A percentile compares a stretch with the other conserved stretches of the same genome.
These are phyloP conservation scores for Boletellus emodensis DNA, from an alignment of 768 basidiomycete species.

Conservation along the genomic window DNA sequence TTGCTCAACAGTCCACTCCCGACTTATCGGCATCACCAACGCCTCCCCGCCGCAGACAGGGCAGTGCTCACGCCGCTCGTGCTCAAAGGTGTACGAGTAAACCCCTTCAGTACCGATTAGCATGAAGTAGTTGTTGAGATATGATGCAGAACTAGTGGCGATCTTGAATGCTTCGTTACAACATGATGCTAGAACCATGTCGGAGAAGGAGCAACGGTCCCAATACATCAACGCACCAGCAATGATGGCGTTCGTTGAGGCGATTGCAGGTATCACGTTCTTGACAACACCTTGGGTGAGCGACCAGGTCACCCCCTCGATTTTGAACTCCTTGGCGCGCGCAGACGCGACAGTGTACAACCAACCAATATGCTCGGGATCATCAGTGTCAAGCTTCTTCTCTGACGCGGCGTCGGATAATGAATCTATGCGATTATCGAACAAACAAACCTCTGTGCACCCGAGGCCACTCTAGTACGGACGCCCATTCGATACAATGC, in stretches of 20 bases:
- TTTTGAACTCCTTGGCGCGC: constrained; percentile 92
- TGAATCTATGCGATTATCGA: not conserved
- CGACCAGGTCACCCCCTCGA: constrained; percentile 97
- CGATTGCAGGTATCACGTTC: constrained; percentile 99
- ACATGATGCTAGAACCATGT: constrained; percentile 67
- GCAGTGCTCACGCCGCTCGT: constrained; percentile 88
- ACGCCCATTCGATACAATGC: constrained; percentile 99
- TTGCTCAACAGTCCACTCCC: constrained; percentile 76
- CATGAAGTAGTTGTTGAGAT: constrained; percentile 98
- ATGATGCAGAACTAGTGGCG: constrained; percentile 91
- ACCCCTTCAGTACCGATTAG: constrained; percentile 94
- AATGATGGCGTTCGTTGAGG: constrained; percentile 97
- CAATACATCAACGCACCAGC: constrained; percentile 54
- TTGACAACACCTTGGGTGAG: constrained; percentile 98
- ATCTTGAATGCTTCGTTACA: constrained; percentile 99
- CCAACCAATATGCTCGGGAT: constrained; percentile 96
- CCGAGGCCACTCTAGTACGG: constrained; percentile 97
- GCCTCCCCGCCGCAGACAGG: constrained; percentile 96
- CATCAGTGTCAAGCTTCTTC: constrained; percentile 95
- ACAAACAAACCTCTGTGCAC: constrained; percentile 69
- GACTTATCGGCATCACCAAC: constrained; percentile 64
- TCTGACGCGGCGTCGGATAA: constrained; percentile 37
- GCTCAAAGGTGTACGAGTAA: constrained; percentile 96
- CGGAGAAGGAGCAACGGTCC: not conserved
- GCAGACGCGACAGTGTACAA: constrained; percentile 73